Evolutionary conservation across 345 rosid species (phyloP), one percentile per base, ranked within the genome.

Genomic region (Eucalyptus globulus): DNA sequence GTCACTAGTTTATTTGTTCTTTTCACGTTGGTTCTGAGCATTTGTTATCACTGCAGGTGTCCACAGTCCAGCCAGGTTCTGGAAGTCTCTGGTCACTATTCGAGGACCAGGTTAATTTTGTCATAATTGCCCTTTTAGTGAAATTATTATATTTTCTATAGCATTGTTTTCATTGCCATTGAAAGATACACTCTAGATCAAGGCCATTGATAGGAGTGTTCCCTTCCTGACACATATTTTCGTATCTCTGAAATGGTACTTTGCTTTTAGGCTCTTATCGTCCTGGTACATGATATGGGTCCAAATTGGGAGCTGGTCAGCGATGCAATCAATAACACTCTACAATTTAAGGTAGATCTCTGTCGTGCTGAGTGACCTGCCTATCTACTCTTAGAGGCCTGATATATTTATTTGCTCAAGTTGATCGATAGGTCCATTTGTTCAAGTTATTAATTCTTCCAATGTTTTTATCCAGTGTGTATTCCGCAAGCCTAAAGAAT

Each of bases 271-370:
- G 99, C 99, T 85, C 99, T 98, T 92, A 97, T 98, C 88, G 99
- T 97, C 92, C 97, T 98, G 89, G 99, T 97, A 86, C 99, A 98
- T 87, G 99, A 98, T 89, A 95, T 98, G 99, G 99, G 99, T 90
- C 99, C 99, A 89, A 97, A 96, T 88, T 98, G 99, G 99, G 99
- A 96, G 96, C 99, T 98, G 92, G 95, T 98, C 80, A 96, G 99
- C 90, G 99, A 98, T 94, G 99, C 98, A 80, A 94, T 98, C 90
- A 98, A 96, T 90, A 93, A 95, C 93, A 93, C 96, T 65, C 94
- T 96, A 91, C 97, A 97, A 88, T 94, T 98, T 65, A 97, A 98
- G 98, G 99, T 96, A 90, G 91, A 40, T 76, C 85, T 76, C 85
- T 76, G 85, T 76, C 85, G 40, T 76, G 85, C 85, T 6, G 85